Conservation (phyloP, 331 rosid species). For the Prunus yedoensis region DNA sequence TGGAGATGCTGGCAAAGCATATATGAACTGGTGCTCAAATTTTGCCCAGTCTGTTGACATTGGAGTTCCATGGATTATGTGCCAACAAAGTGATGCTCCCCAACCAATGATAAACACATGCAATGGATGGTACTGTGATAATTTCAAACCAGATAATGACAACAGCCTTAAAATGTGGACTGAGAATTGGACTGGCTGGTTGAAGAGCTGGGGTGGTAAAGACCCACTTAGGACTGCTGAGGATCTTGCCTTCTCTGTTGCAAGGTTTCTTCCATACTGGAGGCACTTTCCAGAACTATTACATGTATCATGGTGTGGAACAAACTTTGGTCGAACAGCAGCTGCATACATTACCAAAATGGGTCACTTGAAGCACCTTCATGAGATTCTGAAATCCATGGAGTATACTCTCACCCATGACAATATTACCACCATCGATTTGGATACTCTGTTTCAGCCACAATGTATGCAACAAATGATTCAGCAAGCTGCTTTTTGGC, state of each 20-base stretch:
- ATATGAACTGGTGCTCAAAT: constrained; percentile 45
- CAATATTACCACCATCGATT: constrained; percentile 27
- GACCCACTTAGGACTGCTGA: constrained; percentile 53
- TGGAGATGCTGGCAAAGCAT: constrained; percentile 54
- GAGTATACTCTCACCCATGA: constrained; percentile 32
- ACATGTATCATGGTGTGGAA: constrained; percentile 59
- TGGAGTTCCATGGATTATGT: constrained; percentile 66
- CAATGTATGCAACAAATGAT: constrained; percentile 31
- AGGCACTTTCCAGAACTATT: constrained; percentile 56
- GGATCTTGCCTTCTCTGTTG: constrained; percentile 57
- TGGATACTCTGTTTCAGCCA: constrained; percentile 37
- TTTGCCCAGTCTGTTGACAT: constrained; percentile 42
- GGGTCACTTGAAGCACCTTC: constrained; percentile 54
- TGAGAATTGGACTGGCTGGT: constrained; percentile 69
- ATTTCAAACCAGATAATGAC: constrained; percentile 43
- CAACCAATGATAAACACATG: constrained; percentile 53
- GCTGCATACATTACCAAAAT: constrained; percentile 63
- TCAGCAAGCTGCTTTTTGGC: constrained; percentile 42
- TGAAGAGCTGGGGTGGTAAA: constrained; percentile 45
- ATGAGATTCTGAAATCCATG: constrained; percentile 37
- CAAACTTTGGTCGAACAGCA: constrained; percentile 51
- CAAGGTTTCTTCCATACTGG: constrained; percentile 55
- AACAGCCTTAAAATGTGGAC: constrained; percentile 62
- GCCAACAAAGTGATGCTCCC: constrained; percentile 50
- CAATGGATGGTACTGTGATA: constrained; percentile 58